These are phyloP conservation scores for Fraxinus americana DNA, from an alignment of 257 asterid species.

Conservation along the genomic window DNA sequence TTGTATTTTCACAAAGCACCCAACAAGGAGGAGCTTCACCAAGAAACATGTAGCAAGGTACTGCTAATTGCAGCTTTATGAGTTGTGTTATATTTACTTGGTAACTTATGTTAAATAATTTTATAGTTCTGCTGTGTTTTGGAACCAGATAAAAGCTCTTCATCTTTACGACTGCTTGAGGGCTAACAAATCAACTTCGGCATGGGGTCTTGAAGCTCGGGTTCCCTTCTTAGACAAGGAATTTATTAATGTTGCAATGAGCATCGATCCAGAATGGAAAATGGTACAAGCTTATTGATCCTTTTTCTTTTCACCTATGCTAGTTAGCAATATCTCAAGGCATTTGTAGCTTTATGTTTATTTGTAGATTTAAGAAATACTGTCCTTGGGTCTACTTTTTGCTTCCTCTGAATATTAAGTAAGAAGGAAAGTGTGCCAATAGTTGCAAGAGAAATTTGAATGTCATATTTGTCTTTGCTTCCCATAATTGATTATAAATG, in stretches of 20 bases:
- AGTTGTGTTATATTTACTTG: neutral
- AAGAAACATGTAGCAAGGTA: constrained; percentile 97
- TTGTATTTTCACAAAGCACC: constrained; percentile 98
- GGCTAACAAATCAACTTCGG: constrained; percentile 54
- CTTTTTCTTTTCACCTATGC: neutral
- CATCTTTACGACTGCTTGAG: constrained; percentile 59
- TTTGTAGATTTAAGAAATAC: neutral
- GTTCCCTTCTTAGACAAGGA: constrained; percentile 98
- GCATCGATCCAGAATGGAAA: constrained; percentile 94
- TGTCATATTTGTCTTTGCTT: neutral
- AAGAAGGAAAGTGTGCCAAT: neutral
- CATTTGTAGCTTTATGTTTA: neutral
- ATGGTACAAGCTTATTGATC: constrained; percentile 48
- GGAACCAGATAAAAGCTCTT: constrained; percentile 54
- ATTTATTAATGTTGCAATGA: constrained; percentile 84
- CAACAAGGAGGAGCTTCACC: constrained; percentile 88
- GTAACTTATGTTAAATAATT: neutral
- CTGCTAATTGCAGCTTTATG: neutral
- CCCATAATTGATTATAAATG: neutral
- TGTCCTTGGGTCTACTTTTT: neutral
- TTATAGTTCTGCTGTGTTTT: neutral
- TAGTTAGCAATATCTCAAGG: neutral
- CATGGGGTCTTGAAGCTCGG: constrained; percentile 99
- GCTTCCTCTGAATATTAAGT: neutral
- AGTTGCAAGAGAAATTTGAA: neutral